Base-by-base conservation (phyloP, 1,139 yeast genomes). In the Yamadazyma taylorii region DNA sequence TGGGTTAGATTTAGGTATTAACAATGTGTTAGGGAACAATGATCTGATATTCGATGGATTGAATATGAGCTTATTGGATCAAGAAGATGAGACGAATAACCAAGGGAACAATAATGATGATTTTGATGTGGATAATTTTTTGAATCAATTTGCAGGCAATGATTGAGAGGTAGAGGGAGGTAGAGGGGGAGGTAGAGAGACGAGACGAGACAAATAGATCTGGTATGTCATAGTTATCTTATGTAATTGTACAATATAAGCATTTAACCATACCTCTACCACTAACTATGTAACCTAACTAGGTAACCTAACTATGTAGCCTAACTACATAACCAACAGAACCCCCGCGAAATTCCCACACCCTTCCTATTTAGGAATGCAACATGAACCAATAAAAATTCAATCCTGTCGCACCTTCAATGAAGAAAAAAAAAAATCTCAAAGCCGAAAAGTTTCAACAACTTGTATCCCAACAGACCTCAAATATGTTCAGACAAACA, bases 401-500 rank as follows among this genome's bases (percentile, higher is more conserved):
- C 13, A 27, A 32, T 37, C 21, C 21, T 19, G 8, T 19, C 21
- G 32, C 32, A 21, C 23, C 22, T 12, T 38, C 39, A 39, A 37
- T 39, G 35, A 31, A 32, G 28, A 14, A 25, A 13, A 12, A 16
- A 27, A 27, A 27, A 27, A 27, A 35, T 30, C 34, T 12, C 26
- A 38, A 40, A 41, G 36, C 50, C 50, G 48, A 40, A 40, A 30
- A 16, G 37, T 42, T 40, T 43, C 41, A 43, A 40, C 33, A 35
- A 32, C n/a, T 19, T 25, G 27, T 14, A 5, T 8, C 21, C 5
- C 13, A 35, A 26, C 6, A 22, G 27, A 30, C 30, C 29, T 30
- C 33, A 40, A 65, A 47, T 48, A 81, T 81, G 88, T 81, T 81
- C 69, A 81, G 86, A 79, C 79, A 75, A 68, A 68, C 81, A 49